Conservation (phyloP, 371 early-diverging fungal genomes). For the Syncephalastrum monosporum region DNA sequence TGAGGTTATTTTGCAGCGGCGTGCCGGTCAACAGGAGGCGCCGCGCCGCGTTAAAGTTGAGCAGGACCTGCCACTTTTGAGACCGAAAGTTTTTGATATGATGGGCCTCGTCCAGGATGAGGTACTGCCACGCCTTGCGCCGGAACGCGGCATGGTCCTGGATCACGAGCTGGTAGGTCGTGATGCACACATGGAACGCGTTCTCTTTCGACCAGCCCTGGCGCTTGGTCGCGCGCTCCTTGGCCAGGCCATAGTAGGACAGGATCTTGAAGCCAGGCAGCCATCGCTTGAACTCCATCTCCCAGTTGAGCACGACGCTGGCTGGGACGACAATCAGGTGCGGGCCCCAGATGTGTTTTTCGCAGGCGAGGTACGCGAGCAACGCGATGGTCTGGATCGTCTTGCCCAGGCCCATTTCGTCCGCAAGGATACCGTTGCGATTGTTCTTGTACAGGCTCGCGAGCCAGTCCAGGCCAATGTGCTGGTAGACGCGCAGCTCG, state of each 20-base stretch:
- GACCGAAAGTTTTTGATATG: conserved; percentile 94
- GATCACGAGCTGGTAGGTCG: conserved; percentile 83
- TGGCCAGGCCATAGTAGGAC: conserved; percentile 81
- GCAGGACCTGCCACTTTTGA: conserved; percentile 90
- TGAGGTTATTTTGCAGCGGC: conserved; percentile 93
- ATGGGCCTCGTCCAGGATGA: conserved; percentile 95
- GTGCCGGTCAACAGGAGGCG: conserved; percentile 94
- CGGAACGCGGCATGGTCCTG: conserved; percentile 78
- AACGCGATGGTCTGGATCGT: conserved; percentile 96
- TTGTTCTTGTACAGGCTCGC: conserved; percentile 91
- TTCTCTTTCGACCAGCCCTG: conserved; percentile 81
- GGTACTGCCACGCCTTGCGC: conserved; percentile 82
- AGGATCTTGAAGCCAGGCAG: conserved; percentile 84
- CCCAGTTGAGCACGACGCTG: conserved; percentile 93
- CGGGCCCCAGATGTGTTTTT: conserved; percentile 77
- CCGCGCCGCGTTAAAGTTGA: conserved; percentile 76
- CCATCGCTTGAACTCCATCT: conserved; percentile 93
- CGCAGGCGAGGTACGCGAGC: conserved; percentile 74
- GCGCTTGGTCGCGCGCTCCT: conserved; percentile 76
- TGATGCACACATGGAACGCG: conserved; percentile 86
- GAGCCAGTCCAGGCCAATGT: conserved; percentile 78
- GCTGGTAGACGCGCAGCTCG: conserved; percentile 74
- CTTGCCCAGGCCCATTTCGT: conserved; percentile 98
- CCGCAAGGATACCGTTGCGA: conserved; percentile 97
- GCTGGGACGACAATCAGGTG: conserved; percentile 93